Conservation (phyloP, 352 stramenopile species). For the Aphanomyces stellatus region DNA sequence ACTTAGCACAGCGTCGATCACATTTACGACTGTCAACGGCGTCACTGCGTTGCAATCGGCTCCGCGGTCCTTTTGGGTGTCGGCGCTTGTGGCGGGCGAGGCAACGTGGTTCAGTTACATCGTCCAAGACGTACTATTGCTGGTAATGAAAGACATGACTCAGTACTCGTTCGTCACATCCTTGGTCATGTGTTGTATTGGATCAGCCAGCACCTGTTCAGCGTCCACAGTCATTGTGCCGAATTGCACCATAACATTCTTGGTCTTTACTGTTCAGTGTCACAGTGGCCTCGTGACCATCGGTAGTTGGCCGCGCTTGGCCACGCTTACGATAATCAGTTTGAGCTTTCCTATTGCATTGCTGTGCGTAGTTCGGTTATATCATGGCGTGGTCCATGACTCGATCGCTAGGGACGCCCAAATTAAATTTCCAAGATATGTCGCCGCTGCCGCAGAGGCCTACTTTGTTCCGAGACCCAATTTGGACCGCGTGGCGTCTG, state of each 20-base stretch:
- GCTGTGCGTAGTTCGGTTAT: too few relatives aligned
- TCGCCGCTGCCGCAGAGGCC: background rate
- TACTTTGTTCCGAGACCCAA: background rate
- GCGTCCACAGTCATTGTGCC: background rate
- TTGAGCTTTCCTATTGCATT: background rate
- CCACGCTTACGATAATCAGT: background rate
- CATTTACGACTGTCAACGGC: background rate
- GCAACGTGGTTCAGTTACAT: slow-evolving; percentile 14
- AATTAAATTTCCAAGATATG: background rate
- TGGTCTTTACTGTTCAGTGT: background rate
- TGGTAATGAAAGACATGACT: background rate
- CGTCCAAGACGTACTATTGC: background rate
- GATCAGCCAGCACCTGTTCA: background rate
- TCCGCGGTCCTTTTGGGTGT: background rate
- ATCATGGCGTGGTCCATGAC: too few relatives aligned
- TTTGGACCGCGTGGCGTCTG: background rate
- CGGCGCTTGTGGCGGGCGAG: background rate
- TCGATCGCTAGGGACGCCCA: background rate
- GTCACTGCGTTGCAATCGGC: too few relatives aligned
- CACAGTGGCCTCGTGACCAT: background rate
- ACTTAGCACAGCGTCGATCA: background rate
- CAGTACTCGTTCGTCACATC: background rate
- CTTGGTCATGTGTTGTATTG: background rate
- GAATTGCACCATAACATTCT: background rate
- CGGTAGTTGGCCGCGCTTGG: background rate